Percentiles rank a stretch among this genome's conserved stretches.
Conservation (phyloP, 2,329 filamentous ascomycete genomes). For the Lasiodiplodia gonubiensis region DNA sequence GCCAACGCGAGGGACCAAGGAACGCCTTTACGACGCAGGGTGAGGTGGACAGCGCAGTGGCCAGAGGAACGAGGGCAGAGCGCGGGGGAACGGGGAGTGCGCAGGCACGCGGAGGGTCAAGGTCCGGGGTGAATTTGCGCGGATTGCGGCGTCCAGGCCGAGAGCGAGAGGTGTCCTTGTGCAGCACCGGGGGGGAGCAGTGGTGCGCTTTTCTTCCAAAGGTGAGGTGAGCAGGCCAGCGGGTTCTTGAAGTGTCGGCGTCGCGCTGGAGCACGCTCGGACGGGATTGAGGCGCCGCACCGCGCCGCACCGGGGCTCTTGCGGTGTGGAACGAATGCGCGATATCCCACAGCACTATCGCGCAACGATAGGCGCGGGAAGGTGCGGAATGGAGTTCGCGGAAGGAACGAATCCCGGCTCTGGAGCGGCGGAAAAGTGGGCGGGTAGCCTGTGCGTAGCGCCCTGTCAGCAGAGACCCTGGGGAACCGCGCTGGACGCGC, state of each 20-base stretch:
- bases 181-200: not conserved
- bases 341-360: conserved; percentile 11
- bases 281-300: conserved; percentile 3
- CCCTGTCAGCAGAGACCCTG: conserved; percentile 17
- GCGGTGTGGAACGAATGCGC: conserved; percentile 11
- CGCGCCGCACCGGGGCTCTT: conserved; percentile 17
- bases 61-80: conserved; percentile 6
- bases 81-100: not conserved
- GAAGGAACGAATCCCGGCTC: conserved; percentile 18
- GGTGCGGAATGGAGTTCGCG: conserved; percentile 10
- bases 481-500: conserved; percentile 1
- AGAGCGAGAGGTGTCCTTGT: not conserved
- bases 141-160: conserved; percentile 15
- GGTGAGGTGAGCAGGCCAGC: not conserved
- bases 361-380: conserved; percentile 22
- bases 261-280: conserved; percentile 19
- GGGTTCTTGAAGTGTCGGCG: not conserved
- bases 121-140: not conserved
- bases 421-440: conserved; percentile 19
- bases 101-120: conserved; percentile 12
- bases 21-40: conserved; percentile 7
- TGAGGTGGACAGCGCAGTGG: conserved; percentile 5
- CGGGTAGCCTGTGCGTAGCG: conserved; percentile 5
- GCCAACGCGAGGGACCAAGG: conserved; percentile 14
- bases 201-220: not conserved